These are phyloP conservation scores for Melampsora abietis-canadensis DNA, from an alignment of 1,284 basidiomycete species.

Conservation along the genomic window DNA sequence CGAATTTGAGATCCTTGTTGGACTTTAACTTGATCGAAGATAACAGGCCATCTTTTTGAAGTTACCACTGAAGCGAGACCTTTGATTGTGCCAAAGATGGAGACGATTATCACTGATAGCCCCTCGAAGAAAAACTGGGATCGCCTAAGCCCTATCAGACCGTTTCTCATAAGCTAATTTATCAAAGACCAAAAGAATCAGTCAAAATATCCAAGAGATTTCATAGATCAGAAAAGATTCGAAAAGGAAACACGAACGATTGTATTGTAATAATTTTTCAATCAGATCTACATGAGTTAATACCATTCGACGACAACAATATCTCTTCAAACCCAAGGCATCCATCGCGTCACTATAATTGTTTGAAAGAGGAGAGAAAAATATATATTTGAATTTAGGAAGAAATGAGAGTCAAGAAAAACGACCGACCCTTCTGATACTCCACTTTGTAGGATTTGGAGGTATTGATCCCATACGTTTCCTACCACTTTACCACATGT, in stretches of 20 bases:
- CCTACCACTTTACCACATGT: slow-evolving; percentile 90
- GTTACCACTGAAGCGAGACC: no score
- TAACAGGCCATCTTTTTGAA: no score
- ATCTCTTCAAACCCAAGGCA: slow-evolving; percentile 82
- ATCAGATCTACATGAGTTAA: slow-evolving; percentile 95
- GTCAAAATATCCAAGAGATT: not conserved
- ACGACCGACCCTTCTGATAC: slow-evolving; percentile 28
- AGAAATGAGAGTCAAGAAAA: not conserved
- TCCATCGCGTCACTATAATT: slow-evolving; percentile 82
- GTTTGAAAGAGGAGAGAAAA: not conserved
- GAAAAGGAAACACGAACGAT: slow-evolving; percentile 65
- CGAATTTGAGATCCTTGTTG: no score
- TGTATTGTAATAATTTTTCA: slow-evolving; percentile 91
- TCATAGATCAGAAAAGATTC: not conserved
- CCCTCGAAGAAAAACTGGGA: no score
- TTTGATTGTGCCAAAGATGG: no score
- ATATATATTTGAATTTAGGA: not conserved
- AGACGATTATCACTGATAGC: no score
- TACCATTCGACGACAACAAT: slow-evolving; percentile 96
- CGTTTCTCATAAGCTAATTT: slow-evolving; percentile 3
- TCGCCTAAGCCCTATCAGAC: not conserved
- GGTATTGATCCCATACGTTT: slow-evolving; percentile 35
- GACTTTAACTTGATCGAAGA: no score
- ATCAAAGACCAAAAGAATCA: not conserved
- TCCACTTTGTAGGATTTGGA: slow-evolving; percentile 41